Evolutionary conservation across 805 yeast species (phyloP), one percentile per base, ranked within the genome.

Genomic region (Candida corydali): DNA sequence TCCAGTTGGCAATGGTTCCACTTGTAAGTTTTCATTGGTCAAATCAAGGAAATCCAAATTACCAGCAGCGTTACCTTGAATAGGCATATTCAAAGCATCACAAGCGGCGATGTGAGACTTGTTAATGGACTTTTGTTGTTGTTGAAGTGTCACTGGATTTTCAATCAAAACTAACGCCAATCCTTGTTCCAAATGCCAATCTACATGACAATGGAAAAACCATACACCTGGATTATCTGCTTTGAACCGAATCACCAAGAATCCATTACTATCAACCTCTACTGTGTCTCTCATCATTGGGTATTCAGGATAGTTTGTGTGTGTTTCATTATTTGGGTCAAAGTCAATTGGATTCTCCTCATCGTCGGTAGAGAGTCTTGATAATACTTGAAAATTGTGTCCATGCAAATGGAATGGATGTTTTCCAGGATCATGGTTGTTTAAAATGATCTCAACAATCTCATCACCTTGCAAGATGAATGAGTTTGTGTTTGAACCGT

Each of bases 391-490:
- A 85, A 89, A 91, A 34, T 61, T 76, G 60, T 84, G 93, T 35
- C 98, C 98, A 67, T 91, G 98, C 57, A 91, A 68, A 65, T 91
- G 98, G 93, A 91, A 91, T 20, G 98, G 98, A 68, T 91, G 98
- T 50, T 73, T 82, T 57, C 98, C 97, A 5, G 95, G 77, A 61
- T 91, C 98, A 42, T 65, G 65, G 63, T 88, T 89, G 70, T 91
- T 91, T 29, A 91, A 54, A 5, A 86, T 84, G 48, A 91, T 75
- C 56, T 91, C 95, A 23, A 91, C 75, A 40, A 84, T 67, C 50
- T 73, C 85, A 52, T 72, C 73, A 49, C 78, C 70, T 46, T 77
- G 75, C 40, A 91, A 65, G 11, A 91, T 86, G 54, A 73, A 70
- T 0, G 96, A 51, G 55, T 89, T 73, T 36, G 94, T 83, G 66